Conservation (phyloP, 2,329 filamentous ascomycete genomes). For the Ophiostoma australiae region DNA sequence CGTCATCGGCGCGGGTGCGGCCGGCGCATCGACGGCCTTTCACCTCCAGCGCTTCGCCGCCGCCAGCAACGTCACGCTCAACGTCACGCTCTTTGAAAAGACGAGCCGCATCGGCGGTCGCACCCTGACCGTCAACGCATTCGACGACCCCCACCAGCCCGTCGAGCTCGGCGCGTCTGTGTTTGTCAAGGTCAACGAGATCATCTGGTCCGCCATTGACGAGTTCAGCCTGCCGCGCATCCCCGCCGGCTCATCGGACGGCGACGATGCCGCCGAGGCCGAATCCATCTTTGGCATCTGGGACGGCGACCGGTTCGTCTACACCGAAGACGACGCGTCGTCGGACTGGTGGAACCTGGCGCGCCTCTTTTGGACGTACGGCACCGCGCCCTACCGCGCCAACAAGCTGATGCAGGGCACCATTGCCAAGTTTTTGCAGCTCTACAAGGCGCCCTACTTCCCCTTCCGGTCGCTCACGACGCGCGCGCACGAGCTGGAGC, state of each 20-base stretch:
- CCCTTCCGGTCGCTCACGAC: slow-evolving; percentile 74
- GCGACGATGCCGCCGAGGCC: slow-evolving; percentile 36
- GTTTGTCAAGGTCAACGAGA: slow-evolving; percentile 79
- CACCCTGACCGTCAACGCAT: slow-evolving; percentile 76
- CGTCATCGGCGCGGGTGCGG: slow-evolving; percentile 71
- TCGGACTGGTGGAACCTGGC: slow-evolving; percentile 74
- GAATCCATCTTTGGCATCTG: slow-evolving; percentile 66
- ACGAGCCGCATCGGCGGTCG: slow-evolving; percentile 75
- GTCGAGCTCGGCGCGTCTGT: slow-evolving; percentile 89
- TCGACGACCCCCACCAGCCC: slow-evolving; percentile 59
- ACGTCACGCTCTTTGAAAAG: slow-evolving; percentile 86
- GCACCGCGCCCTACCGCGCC: slow-evolving; percentile 68
- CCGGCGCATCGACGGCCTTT: slow-evolving; percentile 81
- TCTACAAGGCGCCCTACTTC: slow-evolving; percentile 79
- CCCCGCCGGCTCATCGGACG: slow-evolving; percentile 32
- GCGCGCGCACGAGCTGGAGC: slow-evolving; percentile 60
- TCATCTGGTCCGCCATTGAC: slow-evolving; percentile 67
- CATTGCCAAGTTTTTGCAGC: slow-evolving; percentile 66
- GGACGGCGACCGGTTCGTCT: slow-evolving; percentile 73
- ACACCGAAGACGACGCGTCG: slow-evolving; percentile 54
- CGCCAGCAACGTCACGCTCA: slow-evolving; percentile 54
- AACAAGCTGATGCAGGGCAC: slow-evolving; percentile 66
- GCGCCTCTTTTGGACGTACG: slow-evolving; percentile 82
- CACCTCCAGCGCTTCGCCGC: slow-evolving; percentile 68
- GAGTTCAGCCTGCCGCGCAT: slow-evolving; percentile 63